Evolutionary conservation across 2,329 filamentous ascomycete species (phyloP).

Genomic region (Pseudofabraea citricarpa): DNA sequence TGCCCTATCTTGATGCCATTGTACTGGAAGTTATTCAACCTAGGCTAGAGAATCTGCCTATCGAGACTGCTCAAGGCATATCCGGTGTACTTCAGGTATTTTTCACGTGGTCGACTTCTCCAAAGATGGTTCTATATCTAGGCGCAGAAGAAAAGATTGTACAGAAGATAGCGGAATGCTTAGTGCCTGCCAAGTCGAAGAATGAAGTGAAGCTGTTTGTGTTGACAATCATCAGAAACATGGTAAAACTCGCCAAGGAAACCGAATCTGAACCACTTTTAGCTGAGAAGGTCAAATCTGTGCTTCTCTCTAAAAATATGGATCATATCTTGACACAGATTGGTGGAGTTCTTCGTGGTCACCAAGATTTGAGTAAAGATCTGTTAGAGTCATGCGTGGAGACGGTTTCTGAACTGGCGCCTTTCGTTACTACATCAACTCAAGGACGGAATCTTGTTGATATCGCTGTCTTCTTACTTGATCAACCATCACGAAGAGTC

Average conservation of each 20-base stretch:
- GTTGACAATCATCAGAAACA: constrained; percentile 67
- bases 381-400: constrained; percentile 76
- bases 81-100: constrained; percentile 80
- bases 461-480: constrained; percentile 75
- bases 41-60: constrained; percentile 70
- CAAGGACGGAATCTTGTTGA: constrained; percentile 75
- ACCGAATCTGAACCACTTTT: constrained; percentile 43
- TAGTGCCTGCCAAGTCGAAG: constrained; percentile 70
- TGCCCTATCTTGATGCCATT: constrained; percentile 63
- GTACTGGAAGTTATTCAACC: constrained; percentile 73
- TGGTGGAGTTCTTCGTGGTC: constrained; percentile 58
- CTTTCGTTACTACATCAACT: constrained; percentile 60
- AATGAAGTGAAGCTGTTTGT: constrained; percentile 83
- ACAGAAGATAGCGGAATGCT: constrained; percentile 64
- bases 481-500: constrained; percentile 79
- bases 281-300: constrained; percentile 44
- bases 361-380: constrained; percentile 57
- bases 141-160: constrained; percentile 55
- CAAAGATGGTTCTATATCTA: constrained; percentile 65
- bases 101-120: constrained; percentile 70
- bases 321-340: constrained; percentile 63
- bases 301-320: constrained; percentile 52
- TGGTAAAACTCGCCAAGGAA: constrained; percentile 56
- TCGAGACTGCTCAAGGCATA: constrained; percentile 84
- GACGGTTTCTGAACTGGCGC: constrained; percentile 70